Conservation (phyloP, 345 rosid genomes). For the rapeseed (Brassica napus) region Da-Ae NC_063439.1:19040001-19040500, state of each 20-base stretch:
- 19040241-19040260: slow-evolving; percentile 37
- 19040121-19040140: slow-evolving; percentile 39
- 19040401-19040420: slow-evolving; percentile 44
- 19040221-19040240: slow-evolving; percentile 44
- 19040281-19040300: background rate
- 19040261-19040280: slow-evolving; percentile 13
- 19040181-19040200: slow-evolving; percentile 43
- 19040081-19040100: slow-evolving; percentile 13
- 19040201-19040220: slow-evolving; percentile 38
- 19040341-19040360: slow-evolving; percentile 39
- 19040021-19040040: background rate
- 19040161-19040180: slow-evolving; percentile 34
- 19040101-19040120: slow-evolving; percentile 59
- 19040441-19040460: slow-evolving; percentile 48
- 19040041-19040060: background rate
- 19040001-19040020: slow-evolving; percentile 59
- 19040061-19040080: background rate
- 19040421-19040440: slow-evolving; percentile 43
- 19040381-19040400: slow-evolving; percentile 59
- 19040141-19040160: slow-evolving; percentile 45
- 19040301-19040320: background rate
- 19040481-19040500: slow-evolving; percentile 38
- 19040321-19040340: background rate
- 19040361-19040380: slow-evolving; percentile 50
- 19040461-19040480: slow-evolving; percentile 37